These are phyloP conservation scores for Lepidium africanum DNA, from an alignment of 345 rosid species.

Conservation along the genomic window DNA sequence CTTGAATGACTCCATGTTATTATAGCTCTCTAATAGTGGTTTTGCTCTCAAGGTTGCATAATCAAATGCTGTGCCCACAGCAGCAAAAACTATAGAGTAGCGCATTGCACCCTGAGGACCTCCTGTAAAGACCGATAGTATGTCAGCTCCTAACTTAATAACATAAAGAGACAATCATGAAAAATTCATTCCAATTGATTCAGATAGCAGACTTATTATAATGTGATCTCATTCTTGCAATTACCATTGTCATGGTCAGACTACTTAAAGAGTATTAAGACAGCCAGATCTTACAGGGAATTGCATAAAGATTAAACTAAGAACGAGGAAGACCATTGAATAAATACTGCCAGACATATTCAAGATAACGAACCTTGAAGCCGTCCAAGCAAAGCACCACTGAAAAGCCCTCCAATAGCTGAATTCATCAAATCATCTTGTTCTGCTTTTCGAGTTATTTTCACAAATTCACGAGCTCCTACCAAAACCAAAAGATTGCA, in stretches of 20 bases:
- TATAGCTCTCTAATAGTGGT: slow-evolving; percentile 30
- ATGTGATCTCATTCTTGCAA: not conserved
- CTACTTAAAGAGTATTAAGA: not conserved
- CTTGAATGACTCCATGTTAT: slow-evolving; percentile 35
- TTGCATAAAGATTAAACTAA: not conserved
- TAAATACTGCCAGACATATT: not conserved
- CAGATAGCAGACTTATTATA: not conserved
- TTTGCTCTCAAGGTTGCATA: slow-evolving; percentile 44
- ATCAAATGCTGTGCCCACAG: slow-evolving; percentile 53
- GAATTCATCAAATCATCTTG: slow-evolving; percentile 67
- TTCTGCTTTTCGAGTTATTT: slow-evolving; percentile 55
- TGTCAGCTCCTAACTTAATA: not conserved
- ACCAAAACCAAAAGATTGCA: slow-evolving; percentile 13
- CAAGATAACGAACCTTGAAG: slow-evolving; percentile 51
- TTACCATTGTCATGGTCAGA: not conserved
- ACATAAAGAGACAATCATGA: not conserved
- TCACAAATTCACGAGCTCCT: slow-evolving; percentile 85
- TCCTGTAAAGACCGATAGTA: slow-evolving; percentile 32
- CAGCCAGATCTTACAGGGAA: not conserved
- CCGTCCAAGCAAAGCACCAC: slow-evolving; percentile 80
- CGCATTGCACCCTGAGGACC: slow-evolving; percentile 72
- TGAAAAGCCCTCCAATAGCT: slow-evolving; percentile 65
- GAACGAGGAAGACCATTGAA: not conserved
- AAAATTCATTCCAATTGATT: not conserved
- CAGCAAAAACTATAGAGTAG: slow-evolving; percentile 61